Conservation (phyloP, 1,284 basidiomycete species). For the Papiliotrema fonsecae region DNA sequence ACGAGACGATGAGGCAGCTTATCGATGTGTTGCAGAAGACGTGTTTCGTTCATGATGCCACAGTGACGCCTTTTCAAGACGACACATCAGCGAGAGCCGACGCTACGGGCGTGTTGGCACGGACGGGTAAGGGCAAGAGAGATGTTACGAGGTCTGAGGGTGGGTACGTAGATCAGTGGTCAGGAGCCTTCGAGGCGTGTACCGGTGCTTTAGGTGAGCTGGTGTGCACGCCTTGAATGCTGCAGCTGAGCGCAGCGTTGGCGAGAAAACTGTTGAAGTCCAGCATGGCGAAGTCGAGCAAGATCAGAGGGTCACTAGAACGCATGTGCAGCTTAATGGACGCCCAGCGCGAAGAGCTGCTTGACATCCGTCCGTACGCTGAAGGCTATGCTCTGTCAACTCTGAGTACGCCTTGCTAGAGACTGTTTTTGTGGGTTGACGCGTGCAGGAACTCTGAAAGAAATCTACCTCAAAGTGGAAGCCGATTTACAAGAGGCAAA, state of each 20-base stretch:
- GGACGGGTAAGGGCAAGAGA: too few relatives aligned
- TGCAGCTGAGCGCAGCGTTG: background rate
- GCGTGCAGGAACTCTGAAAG: constrained; percentile 15
- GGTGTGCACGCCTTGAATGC: background rate
- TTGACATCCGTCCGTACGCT: constrained; percentile 7
- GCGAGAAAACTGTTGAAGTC: background rate
- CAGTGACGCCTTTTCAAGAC: too few relatives aligned
- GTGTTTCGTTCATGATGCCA: background rate
- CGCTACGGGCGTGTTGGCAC: too few relatives aligned
- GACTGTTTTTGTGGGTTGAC: background rate
- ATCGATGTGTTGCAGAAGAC: background rate
- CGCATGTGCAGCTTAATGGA: background rate
- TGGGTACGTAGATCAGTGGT: background rate
- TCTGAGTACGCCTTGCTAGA: constrained; percentile 9
- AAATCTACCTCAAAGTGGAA: constrained; percentile 19
- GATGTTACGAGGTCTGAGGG: too few relatives aligned
- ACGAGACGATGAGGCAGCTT: constrained; percentile 2
- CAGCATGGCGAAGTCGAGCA: background rate
- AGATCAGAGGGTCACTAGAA: background rate
- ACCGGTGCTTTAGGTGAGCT: constrained; percentile 9
- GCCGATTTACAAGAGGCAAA: constrained; percentile 6
- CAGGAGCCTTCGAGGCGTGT: constrained; percentile 6
- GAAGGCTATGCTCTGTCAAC: constrained; percentile 14
- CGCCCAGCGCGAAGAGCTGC: background rate
- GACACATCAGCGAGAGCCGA: background rate